Evolutionary conservation across 164 flowering plant species (phyloP).

Genomic region (Macadamia integrifolia): DNA sequence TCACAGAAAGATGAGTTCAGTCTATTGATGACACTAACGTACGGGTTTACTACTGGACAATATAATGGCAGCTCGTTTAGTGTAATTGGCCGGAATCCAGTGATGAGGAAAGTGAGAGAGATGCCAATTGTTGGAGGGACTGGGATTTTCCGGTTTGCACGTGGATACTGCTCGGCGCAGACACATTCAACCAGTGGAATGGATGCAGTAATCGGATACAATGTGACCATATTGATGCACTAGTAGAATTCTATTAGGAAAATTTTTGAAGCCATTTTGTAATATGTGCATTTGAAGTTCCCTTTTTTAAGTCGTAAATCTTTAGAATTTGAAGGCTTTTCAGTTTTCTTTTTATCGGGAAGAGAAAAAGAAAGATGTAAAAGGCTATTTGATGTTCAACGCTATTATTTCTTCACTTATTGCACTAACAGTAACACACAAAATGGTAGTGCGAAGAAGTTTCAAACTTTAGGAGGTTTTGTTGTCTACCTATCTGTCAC

Average conservation of each 20-base stretch:
- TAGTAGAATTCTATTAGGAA: not conserved
- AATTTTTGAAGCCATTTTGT: not conserved
- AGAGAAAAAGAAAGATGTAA: too few species aligned
- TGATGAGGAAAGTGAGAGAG: slow-evolving; percentile 27
- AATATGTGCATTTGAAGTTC: not conserved
- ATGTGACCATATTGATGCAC: slow-evolving; percentile 24
- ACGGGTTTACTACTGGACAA: slow-evolving; percentile 15
- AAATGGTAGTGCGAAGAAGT: too few species aligned
- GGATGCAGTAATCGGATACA: slow-evolving; percentile 30
- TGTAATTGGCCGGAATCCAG: slow-evolving; percentile 33
- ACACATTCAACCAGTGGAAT: slow-evolving; percentile 13
- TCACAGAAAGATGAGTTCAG: slow-evolving; percentile 21
- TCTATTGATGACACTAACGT: slow-evolving; percentile 26
- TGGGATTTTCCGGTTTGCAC: slow-evolving; percentile 33
- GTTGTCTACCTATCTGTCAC: not conserved
- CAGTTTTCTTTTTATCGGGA: too few species aligned
- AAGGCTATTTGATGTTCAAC: too few species aligned
- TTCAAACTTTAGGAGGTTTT: too few species aligned
- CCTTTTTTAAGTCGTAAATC: too few species aligned
- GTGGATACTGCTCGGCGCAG: slow-evolving; percentile 29
- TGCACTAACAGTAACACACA: too few species aligned
- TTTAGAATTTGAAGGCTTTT: too few species aligned
- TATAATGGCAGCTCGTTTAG: slow-evolving; percentile 39
- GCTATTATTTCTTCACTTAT: too few species aligned
- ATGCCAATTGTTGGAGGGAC: slow-evolving; percentile 47